Conservation (phyloP, 345 rosid genomes). For the Gossypium sturtianum region DNA sequence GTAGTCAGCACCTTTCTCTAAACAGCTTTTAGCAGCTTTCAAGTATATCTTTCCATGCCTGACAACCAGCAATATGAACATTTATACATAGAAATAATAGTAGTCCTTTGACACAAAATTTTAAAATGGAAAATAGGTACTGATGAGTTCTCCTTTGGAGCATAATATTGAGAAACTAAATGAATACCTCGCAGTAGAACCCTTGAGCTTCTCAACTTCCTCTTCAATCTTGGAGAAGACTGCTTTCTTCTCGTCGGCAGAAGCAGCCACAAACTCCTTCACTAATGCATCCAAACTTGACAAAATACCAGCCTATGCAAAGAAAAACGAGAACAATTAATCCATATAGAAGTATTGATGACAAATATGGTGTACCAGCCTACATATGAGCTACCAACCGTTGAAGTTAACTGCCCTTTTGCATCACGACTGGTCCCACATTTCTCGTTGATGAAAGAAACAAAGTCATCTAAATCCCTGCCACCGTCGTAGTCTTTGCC, state of each 20-base stretch:
- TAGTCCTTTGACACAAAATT: neutral
- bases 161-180: neutral
- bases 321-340: neutral
- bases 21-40: constrained; percentile 59
- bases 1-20: constrained; percentile 75
- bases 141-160: neutral
- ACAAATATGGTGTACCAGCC: neutral
- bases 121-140: neutral
- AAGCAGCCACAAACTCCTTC: constrained; percentile 75
- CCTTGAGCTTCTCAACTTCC: constrained; percentile 71
- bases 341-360: neutral
- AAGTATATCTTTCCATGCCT: constrained; percentile 79
- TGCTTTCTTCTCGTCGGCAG: constrained; percentile 64
- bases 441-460: constrained; percentile 76
- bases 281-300: constrained; percentile 71
- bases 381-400: constrained; percentile 31
- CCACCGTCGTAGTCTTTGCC: constrained; percentile 93
- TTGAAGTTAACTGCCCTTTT: constrained; percentile 77
- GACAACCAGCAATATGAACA: constrained; percentile 3
- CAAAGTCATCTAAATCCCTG: constrained; percentile 85
- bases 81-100: neutral
- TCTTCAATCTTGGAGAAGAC: constrained; percentile 58
- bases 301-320: constrained; percentile 74
- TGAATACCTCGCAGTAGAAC: constrained; percentile 53
- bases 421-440: constrained; percentile 77